Evolutionary conservation across 768 basidiomycete genomes (phyloP), one percentile per base, ranked within the genome.

Genomic region (Piloderma croceum): DNA sequence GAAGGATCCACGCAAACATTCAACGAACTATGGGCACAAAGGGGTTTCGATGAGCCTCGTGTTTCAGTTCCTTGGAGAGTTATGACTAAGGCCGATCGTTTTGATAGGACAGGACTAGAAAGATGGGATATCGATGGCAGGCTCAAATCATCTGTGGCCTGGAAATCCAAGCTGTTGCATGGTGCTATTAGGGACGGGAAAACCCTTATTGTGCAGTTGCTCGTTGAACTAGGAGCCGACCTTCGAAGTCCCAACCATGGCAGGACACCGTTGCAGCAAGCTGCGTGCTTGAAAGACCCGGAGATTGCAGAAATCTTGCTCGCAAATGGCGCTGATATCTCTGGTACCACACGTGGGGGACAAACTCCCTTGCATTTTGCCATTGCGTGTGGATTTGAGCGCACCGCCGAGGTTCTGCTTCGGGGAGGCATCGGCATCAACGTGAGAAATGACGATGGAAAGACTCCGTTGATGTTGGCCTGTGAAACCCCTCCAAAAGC

Each of bases 201-300:
- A 24, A 36, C 36, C 2, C 15, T 42, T 19, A 46, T 46, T 24
- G 45, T 38, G 35, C 36, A 11, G 15, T 40, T 46, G 5, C 45
- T 46, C 7, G 23, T 46, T 17, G 45, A 46, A 25, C 45, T 46
- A 36, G 45, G 45, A 36, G 36, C 45, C 7, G 45, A 46, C 12
- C 17, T 40, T 36, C 36, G 38, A 29, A 24, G 36, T 32, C 21
- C 34, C 7, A 19, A 36, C 15, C 18, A 32, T n/a, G 45, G 36
- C 15, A 34, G 45, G 34, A 38, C 45, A 7, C 23, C 45, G 7
- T 32, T 46, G 36, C 41, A 46, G 23, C 39, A 22, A 22, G 45
- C 45, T 20, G 36, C 45, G 6, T 38, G 32, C 39, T 40, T 35
- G 18, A 15, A 23, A 10, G 36, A 46, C 23, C 15, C 35, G 3